Evolutionary conservation across 768 basidiomycete species (phyloP).

Genomic region (Xerocomus spinulosus): DNA sequence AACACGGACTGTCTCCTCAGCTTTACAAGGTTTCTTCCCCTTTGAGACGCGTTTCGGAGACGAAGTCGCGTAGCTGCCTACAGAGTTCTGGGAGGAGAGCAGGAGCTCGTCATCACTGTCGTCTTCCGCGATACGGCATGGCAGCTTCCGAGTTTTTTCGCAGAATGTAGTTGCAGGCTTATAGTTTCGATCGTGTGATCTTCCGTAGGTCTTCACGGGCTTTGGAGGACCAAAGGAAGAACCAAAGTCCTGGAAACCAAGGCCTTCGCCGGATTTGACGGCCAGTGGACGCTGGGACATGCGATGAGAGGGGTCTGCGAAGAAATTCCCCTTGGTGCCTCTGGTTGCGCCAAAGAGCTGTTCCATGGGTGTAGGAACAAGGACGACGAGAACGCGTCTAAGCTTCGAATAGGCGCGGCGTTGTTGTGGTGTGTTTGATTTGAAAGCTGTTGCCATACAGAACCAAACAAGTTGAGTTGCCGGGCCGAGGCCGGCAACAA

Average conservation of each 20-base stretch:
- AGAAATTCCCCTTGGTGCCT: not conserved
- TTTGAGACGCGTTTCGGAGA: slow-evolving; percentile 11
- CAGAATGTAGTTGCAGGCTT: slow-evolving; percentile 2
- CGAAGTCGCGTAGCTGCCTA: slow-evolving; percentile 6
- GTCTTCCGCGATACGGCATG: not conserved
- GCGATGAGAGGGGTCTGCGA: slow-evolving; percentile 18
- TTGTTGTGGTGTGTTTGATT: slow-evolving; percentile 30
- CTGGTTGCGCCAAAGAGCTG: not conserved
- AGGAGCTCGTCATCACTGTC: slow-evolving; percentile 30
- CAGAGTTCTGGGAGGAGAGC: slow-evolving; percentile 23
- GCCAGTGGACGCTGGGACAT: slow-evolving; percentile 22
- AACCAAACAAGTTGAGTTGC: slow-evolving; percentile 9
- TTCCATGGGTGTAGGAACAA: slow-evolving; percentile 20
- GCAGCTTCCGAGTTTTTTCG: no score
- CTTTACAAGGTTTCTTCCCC: not conserved
- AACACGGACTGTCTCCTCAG: slow-evolving; percentile 12
- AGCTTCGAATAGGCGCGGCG: slow-evolving; percentile 15
- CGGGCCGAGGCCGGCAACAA: not conserved
- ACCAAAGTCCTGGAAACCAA: slow-evolving; percentile 24
- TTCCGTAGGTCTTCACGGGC: not conserved
- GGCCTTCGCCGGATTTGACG: slow-evolving; percentile 25
- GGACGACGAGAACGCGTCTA: not conserved
- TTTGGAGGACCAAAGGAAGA: slow-evolving; percentile 17
- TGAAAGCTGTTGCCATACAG: slow-evolving; percentile 20
- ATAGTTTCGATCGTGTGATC: slow-evolving; percentile 7